phyloP scores from a whole-genome alignment of 805 yeast genomes.

The Saccharomyces eubayanus region DNA sequence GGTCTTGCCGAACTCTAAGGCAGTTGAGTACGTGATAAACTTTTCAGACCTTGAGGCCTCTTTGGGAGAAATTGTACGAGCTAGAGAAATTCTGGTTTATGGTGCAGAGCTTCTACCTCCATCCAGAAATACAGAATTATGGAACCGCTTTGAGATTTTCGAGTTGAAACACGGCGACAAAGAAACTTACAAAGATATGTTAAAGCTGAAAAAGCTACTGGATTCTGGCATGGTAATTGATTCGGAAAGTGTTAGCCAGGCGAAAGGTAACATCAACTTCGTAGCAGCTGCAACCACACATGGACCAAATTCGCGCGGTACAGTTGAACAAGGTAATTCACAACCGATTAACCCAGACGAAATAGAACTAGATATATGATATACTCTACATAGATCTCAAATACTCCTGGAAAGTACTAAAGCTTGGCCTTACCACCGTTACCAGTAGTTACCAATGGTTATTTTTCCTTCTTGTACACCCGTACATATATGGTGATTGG shows the following conservation, averaged over 20 bases:
- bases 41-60: slow-evolving; percentile 52
- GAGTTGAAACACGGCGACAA: slow-evolving; percentile 69
- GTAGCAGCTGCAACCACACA: slow-evolving; percentile 40
- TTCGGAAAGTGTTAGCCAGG: slow-evolving; percentile 20
- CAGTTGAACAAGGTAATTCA: slow-evolving; percentile 16
- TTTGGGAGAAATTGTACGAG: slow-evolving; percentile 48
- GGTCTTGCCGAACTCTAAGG: slow-evolving; percentile 36
- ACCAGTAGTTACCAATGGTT: neutral
- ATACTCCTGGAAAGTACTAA: no score
- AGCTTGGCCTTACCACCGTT: neutral
- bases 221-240: slow-evolving; percentile 26
- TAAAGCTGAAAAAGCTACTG: slow-evolving; percentile 44
- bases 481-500: neutral
- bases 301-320: slow-evolving; percentile 25
- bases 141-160: slow-evolving; percentile 68
- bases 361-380: slow-evolving; percentile 45
- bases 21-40: slow-evolving; percentile 38
- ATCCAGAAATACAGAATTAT: slow-evolving; percentile 31
- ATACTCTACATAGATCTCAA: neutral
- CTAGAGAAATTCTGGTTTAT: slow-evolving; percentile 52
- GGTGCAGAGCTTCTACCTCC: slow-evolving; percentile 40
- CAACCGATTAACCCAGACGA: slow-evolving; percentile 44
- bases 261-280: slow-evolving; percentile 33
- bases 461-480: neutral
- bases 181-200: slow-evolving; percentile 63